Percentiles rank a stretch among this genome's conserved stretches.
Conservation (phyloP, 257 asterid genomes). For the Jacaranda mimosifolia region DNA sequence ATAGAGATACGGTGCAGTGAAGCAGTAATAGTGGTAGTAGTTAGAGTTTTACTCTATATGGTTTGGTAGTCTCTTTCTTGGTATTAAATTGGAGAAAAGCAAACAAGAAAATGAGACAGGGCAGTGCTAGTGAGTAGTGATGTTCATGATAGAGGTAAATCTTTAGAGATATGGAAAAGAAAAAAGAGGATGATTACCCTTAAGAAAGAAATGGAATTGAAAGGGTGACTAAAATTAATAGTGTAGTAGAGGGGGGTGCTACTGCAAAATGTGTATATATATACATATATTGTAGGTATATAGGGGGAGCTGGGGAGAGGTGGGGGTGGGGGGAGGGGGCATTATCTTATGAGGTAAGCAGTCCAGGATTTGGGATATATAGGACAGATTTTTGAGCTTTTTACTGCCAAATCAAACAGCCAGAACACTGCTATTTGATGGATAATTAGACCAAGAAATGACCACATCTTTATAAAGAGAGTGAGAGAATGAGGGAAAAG, state of each 20-base stretch:
- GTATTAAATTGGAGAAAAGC: conserved; percentile 53
- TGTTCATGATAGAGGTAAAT: conserved; percentile 45
- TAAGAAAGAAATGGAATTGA: conserved; percentile 40
- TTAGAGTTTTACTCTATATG: conserved; percentile 46
- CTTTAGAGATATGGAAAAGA: conserved; percentile 69
- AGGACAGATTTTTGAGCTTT: too few relatives aligned
- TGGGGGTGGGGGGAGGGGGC: too few relatives aligned
- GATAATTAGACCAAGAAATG: conserved; percentile 41
- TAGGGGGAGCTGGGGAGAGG: too few relatives aligned
- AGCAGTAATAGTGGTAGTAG: conserved; percentile 38
- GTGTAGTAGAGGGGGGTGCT: not conserved
- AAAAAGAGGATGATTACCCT: conserved; percentile 54
- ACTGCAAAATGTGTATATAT: too few relatives aligned
- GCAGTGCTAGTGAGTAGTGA: conserved; percentile 29
- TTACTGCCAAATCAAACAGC: conserved; percentile 56
- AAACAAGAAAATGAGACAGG: conserved; percentile 27
- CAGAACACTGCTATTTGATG: conserved; percentile 42
- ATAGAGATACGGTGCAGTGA: conserved; percentile 32
- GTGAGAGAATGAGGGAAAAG: conserved; percentile 28
- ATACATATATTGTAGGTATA: too few relatives aligned
- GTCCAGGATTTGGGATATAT: too few relatives aligned
- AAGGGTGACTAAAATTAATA: conserved; percentile 27
- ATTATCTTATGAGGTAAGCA: too few relatives aligned
- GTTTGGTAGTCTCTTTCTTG: conserved; percentile 56
- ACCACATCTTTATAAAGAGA: conserved; percentile 17